Conservation (phyloP, 1,284 basidiomycete species). For the Omphalotus olearius region DNA sequence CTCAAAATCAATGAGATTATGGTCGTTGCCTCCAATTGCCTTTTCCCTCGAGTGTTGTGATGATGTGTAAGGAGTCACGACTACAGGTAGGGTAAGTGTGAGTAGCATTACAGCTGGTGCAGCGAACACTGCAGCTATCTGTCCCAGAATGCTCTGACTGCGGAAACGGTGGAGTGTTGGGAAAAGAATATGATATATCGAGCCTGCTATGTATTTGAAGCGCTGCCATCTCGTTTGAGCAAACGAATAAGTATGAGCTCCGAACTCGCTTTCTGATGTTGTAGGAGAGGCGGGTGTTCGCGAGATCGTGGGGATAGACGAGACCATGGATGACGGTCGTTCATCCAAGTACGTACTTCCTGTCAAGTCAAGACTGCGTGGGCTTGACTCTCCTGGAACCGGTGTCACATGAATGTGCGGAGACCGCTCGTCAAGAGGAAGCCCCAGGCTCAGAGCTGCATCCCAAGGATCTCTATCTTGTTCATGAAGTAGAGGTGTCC, state of each 20-base stretch:
- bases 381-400: conserved; percentile 22
- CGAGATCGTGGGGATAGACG: conserved; percentile 47
- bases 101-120: conserved; percentile 84
- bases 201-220: conserved; percentile 33
- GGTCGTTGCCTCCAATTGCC: conserved; percentile 26
- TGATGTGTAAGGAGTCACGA: conserved; percentile 58
- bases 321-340: conserved; percentile 19
- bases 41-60: conserved; percentile 43
- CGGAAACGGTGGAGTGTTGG: conserved; percentile 81
- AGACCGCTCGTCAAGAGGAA: conserved; percentile 40
- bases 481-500: conserved; percentile 26
- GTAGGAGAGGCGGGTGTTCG: conserved; percentile 55
- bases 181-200: conserved; percentile 66
- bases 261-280: conserved; percentile 32
- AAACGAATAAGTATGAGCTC: conserved; percentile 34
- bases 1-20: conserved; percentile 59
- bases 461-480: conserved; percentile 45
- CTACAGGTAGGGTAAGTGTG: conserved; percentile 90
- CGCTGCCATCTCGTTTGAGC: conserved; percentile 39
- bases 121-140: conserved; percentile 76
- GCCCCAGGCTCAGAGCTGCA: conserved; percentile 39
- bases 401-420: conserved; percentile 26
- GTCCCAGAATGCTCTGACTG: conserved; percentile 69
- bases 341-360: conserved; percentile 16
- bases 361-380: conserved; percentile 16